Percentiles rank a stretch among this genome's conserved stretches.
Evolutionary conservation across 768 basidiomycete genomes (phyloP).

Genomic region (Pisolithus tinctorius): DNA sequence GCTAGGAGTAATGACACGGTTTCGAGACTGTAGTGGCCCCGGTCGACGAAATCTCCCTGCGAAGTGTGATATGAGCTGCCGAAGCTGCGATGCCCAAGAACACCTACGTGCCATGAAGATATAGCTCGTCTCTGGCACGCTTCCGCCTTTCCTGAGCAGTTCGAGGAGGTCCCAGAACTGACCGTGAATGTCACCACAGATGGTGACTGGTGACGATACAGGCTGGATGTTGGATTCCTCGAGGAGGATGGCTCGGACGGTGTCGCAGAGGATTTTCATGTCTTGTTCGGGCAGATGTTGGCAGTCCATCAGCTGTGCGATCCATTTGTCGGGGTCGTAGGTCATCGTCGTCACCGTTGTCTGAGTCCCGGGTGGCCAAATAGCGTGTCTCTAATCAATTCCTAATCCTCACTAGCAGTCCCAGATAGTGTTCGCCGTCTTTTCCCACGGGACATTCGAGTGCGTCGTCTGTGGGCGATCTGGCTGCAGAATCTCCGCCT

Average conservation of each 20-base stretch:
- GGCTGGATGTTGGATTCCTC: constrained; percentile 99
- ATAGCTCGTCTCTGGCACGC: constrained; percentile 83
- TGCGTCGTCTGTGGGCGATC: too few species aligned
- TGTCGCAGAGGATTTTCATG: constrained; percentile 90
- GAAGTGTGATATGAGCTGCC: constrained; percentile 10
- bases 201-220: constrained; percentile 90
- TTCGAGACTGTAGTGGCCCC: constrained; percentile 93
- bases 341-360: constrained; percentile 19
- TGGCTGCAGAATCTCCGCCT: too few species aligned
- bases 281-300: constrained; percentile 84
- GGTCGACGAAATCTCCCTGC: constrained; percentile 96
- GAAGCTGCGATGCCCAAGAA: constrained; percentile 20
- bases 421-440: too few species aligned
- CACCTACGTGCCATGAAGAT: constrained; percentile 88
- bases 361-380: not conserved
- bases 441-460: too few species aligned
- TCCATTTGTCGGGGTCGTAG: constrained; percentile 71
- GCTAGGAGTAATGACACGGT: constrained; percentile 86
- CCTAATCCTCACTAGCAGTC: too few species aligned
- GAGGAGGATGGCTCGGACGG: constrained; percentile 81
- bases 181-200: constrained; percentile 94
- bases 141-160: constrained; percentile 78
- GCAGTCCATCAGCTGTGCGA: constrained; percentile 80
- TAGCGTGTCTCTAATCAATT: too few species aligned
- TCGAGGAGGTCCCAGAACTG: constrained; percentile 98